These are phyloP conservation scores for Draba incana DNA, from an alignment of 345 rosid species.

Conservation along the genomic window DNA sequence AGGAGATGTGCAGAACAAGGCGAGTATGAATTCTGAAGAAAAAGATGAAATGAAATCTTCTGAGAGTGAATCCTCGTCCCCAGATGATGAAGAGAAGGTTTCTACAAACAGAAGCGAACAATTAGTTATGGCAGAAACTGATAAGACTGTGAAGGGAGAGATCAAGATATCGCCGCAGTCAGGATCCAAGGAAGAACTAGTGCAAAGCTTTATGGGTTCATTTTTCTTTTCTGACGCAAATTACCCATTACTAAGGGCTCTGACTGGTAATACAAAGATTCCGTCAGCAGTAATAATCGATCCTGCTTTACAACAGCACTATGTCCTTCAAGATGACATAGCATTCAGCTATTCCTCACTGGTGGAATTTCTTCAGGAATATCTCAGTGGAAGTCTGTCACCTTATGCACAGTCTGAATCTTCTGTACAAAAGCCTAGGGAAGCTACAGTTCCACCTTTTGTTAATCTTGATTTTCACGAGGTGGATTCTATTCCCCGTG, in stretches of 20 bases:
- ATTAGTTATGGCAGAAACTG: conserved; percentile 40
- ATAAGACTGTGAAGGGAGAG: conserved; percentile 41
- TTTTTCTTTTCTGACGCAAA: conserved; percentile 85
- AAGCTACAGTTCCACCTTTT: conserved; percentile 70
- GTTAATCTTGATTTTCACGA: conserved; percentile 85
- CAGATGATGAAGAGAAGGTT: conserved; percentile 42
- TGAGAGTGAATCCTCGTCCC: conserved; percentile 44
- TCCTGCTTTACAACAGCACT: conserved; percentile 70
- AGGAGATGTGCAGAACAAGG: conserved; percentile 37
- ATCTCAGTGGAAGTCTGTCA: conserved; percentile 62
- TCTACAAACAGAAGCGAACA: conserved; percentile 37
- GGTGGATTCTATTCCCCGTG: conserved; percentile 68
- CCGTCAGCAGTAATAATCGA: conserved; percentile 80
- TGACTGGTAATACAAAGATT: conserved; percentile 71
- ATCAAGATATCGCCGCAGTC: conserved; percentile 38
- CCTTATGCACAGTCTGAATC: conserved; percentile 68
- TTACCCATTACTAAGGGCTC: conserved; percentile 54
- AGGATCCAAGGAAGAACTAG: conserved; percentile 47
- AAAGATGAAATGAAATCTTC: conserved; percentile 38
- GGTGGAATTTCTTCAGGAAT: conserved; percentile 58
- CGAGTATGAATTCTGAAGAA: conserved; percentile 36
- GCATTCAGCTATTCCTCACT: conserved; percentile 52
- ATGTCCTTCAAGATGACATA: conserved; percentile 50
- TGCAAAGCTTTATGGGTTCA: conserved; percentile 57
- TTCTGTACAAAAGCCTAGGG: conserved; percentile 46